These are phyloP conservation scores for Schwanniomyces etchellsii DNA, from an alignment of 1,139 yeast species.

Conservation along the genomic window DNA sequence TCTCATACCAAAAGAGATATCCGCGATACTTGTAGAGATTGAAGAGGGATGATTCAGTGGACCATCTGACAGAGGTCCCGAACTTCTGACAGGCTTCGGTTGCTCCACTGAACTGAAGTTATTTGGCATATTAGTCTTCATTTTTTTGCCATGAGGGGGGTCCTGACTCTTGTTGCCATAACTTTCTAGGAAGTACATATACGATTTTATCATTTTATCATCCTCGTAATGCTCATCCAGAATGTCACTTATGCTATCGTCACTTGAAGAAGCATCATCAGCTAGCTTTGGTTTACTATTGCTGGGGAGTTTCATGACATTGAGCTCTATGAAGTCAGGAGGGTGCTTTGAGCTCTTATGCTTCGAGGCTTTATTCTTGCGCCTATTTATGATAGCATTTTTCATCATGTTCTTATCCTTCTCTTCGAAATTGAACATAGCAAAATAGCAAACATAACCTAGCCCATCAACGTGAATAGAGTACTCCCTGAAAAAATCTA, in stretches of 20 bases:
- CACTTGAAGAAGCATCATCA: constrained; percentile 10
- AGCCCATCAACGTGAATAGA: constrained; percentile 90
- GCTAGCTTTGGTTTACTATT: constrained; percentile 5
- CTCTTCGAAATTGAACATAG: constrained; percentile 78
- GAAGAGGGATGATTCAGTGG: constrained; percentile 4
- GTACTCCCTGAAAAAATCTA: constrained; percentile 86
- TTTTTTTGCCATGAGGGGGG: constrained; percentile 1
- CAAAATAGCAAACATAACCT: constrained; percentile 91
- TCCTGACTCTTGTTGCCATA: constrained; percentile 36
- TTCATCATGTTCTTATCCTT: constrained; percentile 47
- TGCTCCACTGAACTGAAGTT: constrained; percentile 5
- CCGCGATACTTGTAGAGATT: constrained; percentile 13
- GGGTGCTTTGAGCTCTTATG: constrained; percentile 3
- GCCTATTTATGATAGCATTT: constrained; percentile 19
- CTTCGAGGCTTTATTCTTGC: constrained; percentile 11
- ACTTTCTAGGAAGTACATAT: constrained; percentile 79
- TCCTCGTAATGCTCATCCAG: constrained; percentile 43
- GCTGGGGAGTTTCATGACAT: constrained; percentile 7
- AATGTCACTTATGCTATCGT: constrained; percentile 30
- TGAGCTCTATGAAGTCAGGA: constrained; percentile 11
- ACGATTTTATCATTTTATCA: constrained; percentile 90
- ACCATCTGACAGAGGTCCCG: constrained; percentile 6
- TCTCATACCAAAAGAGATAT: constrained; percentile 23
- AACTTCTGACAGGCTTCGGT: constrained; percentile 2
- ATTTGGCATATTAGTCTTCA: constrained; percentile 2